A percentile compares a stretch with the other conserved stretches of the same genome.
phyloP scores from a whole-genome alignment of 2,329 filamentous ascomycete species.

The Aphanoascus verrucosus region DNA sequence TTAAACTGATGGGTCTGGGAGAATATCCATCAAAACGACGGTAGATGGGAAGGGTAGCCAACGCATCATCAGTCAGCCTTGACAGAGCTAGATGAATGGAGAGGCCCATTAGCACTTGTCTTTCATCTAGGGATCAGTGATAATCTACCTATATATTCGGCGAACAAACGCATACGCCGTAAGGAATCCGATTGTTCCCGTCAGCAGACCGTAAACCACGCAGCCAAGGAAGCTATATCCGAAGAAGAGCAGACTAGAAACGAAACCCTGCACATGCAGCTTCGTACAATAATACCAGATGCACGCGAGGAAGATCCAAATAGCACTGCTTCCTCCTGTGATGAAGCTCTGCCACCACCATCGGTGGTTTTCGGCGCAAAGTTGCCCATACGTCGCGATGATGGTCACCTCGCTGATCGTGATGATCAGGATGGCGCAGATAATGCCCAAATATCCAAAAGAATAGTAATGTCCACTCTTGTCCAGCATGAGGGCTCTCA shows the following conservation, averaged over 20 bases:
- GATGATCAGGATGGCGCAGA: conserved; percentile 59
- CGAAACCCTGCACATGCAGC: conserved; percentile 68
- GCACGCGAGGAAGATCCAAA: conserved; percentile 77
- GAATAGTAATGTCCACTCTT: conserved; percentile 89
- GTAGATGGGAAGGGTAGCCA: neutral
- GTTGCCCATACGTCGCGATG: conserved; percentile 69
- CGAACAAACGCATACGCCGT: conserved; percentile 74
- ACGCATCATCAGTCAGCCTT: conserved; percentile 14
- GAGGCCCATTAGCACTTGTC: neutral
- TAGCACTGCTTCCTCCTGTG: conserved; percentile 61
- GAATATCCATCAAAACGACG: neutral
- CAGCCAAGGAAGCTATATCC: conserved; percentile 74
- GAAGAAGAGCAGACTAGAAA: conserved; percentile 74
- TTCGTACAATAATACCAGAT: conserved; percentile 74
- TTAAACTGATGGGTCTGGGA: neutral
- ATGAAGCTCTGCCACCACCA: conserved; percentile 92
- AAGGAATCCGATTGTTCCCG: conserved; percentile 74
- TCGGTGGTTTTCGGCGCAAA: conserved; percentile 76
- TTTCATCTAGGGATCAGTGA: neutral
- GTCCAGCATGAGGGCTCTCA: conserved; percentile 80
- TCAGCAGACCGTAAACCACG: conserved; percentile 67
- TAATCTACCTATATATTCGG: conserved; percentile 64
- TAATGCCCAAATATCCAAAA: conserved; percentile 71
- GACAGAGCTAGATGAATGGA: conserved; percentile 12
- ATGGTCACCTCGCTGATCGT: conserved; percentile 76